Conservation (phyloP, 2,329 filamentous ascomycete genomes). For the Verticillium isaacii region DNA sequence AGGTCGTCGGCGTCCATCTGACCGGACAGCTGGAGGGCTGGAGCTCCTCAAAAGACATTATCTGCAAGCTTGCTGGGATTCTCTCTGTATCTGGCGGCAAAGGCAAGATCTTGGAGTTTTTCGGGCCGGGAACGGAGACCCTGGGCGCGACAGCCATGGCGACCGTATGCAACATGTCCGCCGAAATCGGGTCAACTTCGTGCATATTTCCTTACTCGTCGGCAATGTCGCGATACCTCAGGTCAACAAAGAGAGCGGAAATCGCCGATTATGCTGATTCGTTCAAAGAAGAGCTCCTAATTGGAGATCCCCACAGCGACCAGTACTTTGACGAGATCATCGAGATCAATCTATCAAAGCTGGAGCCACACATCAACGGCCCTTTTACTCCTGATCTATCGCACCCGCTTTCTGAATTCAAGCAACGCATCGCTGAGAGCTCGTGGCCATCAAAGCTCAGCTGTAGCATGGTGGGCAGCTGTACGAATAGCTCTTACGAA, state of each 20-base stretch:
- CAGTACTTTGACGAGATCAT: slow-evolving; percentile 26
- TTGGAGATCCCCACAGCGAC: slow-evolving; percentile 22
- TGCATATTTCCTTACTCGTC: slow-evolving; percentile 30
- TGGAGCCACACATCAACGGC: slow-evolving; percentile 29
- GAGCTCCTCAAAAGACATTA: slow-evolving; percentile 28
- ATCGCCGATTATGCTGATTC: slow-evolving; percentile 17
- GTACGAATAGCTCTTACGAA: slow-evolving; percentile 30
- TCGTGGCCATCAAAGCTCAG: slow-evolving; percentile 24
- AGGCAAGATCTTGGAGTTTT: slow-evolving; percentile 29
- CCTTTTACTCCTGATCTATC: slow-evolving; percentile 28
- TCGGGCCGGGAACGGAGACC: slow-evolving; percentile 24
- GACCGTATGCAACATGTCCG: slow-evolving; percentile 31
- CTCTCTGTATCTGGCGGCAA: slow-evolving; percentile 27
- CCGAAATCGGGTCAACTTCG: slow-evolving; percentile 29
- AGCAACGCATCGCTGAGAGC: slow-evolving; percentile 17
- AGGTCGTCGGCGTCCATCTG: slow-evolving; percentile 25
- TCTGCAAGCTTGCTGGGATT: slow-evolving; percentile 28
- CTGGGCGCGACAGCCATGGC: slow-evolving; percentile 30
- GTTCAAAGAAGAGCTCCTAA: slow-evolving; percentile 19
- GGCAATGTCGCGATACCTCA: slow-evolving; percentile 24
- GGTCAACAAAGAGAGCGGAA: slow-evolving; percentile 19
- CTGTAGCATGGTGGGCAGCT: slow-evolving; percentile 25
- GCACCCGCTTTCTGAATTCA: slow-evolving; percentile 24
- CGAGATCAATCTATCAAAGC: slow-evolving; percentile 25
- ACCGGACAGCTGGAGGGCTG: slow-evolving; percentile 23